Percentiles rank a stretch among this genome's conserved stretches.
Conservation (phyloP, 441 rosid genomes). For the Erodium trifolium region DNA sequence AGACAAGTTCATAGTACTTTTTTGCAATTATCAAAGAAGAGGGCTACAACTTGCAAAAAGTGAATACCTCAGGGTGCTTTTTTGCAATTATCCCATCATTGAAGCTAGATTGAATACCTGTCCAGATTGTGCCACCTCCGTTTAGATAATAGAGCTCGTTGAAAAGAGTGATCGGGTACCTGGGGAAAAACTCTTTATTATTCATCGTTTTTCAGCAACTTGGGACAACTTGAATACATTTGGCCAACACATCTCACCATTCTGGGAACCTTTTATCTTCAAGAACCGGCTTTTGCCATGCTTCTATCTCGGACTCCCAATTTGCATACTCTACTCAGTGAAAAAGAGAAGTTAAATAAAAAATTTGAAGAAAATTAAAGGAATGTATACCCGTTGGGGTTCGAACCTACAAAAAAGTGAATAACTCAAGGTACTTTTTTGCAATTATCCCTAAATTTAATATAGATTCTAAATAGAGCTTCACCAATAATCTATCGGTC, state of each 20-base stretch:
- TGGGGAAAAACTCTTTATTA: constrained; percentile 18
- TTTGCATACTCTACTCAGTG: constrained; percentile 30
- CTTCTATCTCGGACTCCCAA: constrained; percentile 61
- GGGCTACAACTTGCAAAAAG: no score
- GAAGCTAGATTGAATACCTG: constrained; percentile 29
- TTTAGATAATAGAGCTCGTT: constrained; percentile 67
- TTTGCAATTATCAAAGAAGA: no score
- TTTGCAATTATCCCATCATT: not conserved
- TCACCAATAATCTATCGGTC: no score
- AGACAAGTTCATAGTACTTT: no score
- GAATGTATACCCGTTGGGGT: no score
- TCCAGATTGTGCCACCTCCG: constrained; percentile 67
- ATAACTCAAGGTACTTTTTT: no score
- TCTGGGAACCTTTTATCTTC: constrained; percentile 52
- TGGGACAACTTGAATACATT: not conserved
- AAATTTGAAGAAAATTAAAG: not conserved
- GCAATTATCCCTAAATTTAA: no score
- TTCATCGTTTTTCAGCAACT: not conserved
- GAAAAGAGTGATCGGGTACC: constrained; percentile 62
- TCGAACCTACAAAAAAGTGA: no score
- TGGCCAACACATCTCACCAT: constrained; percentile 30
- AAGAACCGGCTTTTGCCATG: constrained; percentile 64
- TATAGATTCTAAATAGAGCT: no score
- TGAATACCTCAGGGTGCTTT: no score
- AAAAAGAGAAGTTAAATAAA: not conserved